phyloP scores from a whole-genome alignment of 163 green algal species.

The Trebouxia gelatinosa region DNA sequence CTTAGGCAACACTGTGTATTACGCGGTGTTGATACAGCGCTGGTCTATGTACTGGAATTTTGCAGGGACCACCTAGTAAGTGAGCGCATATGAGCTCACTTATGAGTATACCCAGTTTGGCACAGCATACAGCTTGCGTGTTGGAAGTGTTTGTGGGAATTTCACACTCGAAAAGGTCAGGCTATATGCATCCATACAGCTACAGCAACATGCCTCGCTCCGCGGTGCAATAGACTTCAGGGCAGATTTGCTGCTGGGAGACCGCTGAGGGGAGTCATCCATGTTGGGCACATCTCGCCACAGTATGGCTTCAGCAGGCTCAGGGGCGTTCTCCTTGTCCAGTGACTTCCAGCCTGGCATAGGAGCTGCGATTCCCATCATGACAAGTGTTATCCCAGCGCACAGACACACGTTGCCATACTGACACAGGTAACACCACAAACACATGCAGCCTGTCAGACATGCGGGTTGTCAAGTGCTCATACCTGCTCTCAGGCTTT shows the following conservation, averaged over 20 bases:
- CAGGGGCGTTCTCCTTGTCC: background rate
- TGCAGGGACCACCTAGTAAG: too few relatives aligned
- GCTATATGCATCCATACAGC: too few relatives aligned
- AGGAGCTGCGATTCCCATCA: too few relatives aligned
- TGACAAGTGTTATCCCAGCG: too few relatives aligned
- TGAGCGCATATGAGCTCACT: too few relatives aligned
- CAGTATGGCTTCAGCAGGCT: background rate
- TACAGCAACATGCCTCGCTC: background rate
- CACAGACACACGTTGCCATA: too few relatives aligned
- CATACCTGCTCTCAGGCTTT: too few relatives aligned
- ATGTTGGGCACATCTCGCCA: slow-evolving; percentile 5
- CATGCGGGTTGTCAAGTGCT: too few relatives aligned
- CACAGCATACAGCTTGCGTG: too few relatives aligned
- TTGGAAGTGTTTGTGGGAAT: too few relatives aligned
- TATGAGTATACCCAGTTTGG: too few relatives aligned
- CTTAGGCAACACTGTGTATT: background rate
- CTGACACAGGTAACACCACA: background rate
- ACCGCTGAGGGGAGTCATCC: slow-evolving; percentile 21
- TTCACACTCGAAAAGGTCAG: too few relatives aligned
- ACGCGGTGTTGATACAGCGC: background rate
- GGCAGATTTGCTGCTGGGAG: slow-evolving; percentile 19
- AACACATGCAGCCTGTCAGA: background rate
- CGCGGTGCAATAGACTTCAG: background rate
- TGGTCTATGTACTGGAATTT: background rate
- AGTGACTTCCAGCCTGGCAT: background rate